Percentiles rank a stretch among this genome's conserved stretches.
Evolutionary conservation across 1,139 yeast species (phyloP).

Genomic region (Diutina sp.): DNA sequence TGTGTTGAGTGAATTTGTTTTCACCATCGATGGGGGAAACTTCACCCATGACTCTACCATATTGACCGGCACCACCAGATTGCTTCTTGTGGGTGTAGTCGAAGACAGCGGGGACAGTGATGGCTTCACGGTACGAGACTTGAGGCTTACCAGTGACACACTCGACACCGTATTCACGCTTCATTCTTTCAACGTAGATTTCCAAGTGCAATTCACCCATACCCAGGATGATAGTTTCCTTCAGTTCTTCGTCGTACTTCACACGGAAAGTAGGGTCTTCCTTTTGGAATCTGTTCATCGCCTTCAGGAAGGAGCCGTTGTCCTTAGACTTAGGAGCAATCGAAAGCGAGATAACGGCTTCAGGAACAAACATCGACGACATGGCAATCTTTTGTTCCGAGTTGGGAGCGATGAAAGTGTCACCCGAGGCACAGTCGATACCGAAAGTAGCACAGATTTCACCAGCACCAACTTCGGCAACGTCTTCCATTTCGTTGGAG

Average conservation of each 20-base stretch:
- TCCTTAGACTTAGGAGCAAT: slow-evolving; percentile 84
- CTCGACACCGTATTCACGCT: slow-evolving; percentile 92
- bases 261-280: slow-evolving; percentile 98
- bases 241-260: slow-evolving; percentile 78
- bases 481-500: slow-evolving; percentile 97
- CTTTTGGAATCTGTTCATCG: slow-evolving; percentile 92
- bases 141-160: slow-evolving; percentile 96
- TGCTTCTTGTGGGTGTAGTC: slow-evolving; percentile 96
- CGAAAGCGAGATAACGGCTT: slow-evolving; percentile 90
- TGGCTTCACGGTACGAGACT: slow-evolving; percentile 95
- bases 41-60: slow-evolving; percentile 90
- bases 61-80: slow-evolving; percentile 99
- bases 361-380: slow-evolving; percentile 98
- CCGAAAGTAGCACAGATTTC: slow-evolving; percentile 99
- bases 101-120: slow-evolving; percentile 60
- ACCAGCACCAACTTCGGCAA: slow-evolving; percentile 91
- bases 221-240: slow-evolving; percentile 93
- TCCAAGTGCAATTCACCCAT: slow-evolving; percentile 97
- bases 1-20: slow-evolving; percentile 70
- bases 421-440: slow-evolving; percentile 99
- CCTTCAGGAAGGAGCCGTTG: slow-evolving; percentile 79
- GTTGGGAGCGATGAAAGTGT: slow-evolving; percentile 70
- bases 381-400: slow-evolving; percentile 70
- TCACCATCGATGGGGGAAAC: slow-evolving; percentile 53
- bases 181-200: slow-evolving; percentile 95